Evolutionary conservation across 2,329 filamentous ascomycete species (phyloP).

Genomic region (Calonectria pseudoreteaudii): DNA sequence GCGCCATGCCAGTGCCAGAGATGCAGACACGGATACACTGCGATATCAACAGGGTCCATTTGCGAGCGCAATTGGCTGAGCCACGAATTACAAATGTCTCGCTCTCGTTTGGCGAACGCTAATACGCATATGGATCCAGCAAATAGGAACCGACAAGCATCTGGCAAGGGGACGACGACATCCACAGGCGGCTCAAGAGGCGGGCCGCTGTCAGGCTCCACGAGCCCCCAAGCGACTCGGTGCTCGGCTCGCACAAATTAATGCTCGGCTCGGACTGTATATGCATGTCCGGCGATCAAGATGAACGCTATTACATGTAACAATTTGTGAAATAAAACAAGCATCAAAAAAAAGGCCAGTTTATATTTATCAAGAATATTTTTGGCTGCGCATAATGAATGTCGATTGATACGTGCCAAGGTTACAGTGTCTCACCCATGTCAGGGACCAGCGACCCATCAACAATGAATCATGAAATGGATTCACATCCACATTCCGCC

Average conservation of each 20-base stretch:
- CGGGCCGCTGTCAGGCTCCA: slow-evolving; percentile 19
- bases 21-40: neutral
- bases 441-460: slow-evolving; percentile 12
- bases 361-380: neutral
- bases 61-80: neutral
- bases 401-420: slow-evolving; percentile 7
- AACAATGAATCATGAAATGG: slow-evolving; percentile 3
- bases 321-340: neutral
- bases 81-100: slow-evolving; percentile 24
- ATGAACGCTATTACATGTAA: neutral
- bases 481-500: slow-evolving; percentile 8
- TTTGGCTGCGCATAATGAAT: slow-evolving; percentile 1
- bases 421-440: slow-evolving; percentile 4
- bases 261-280: slow-evolving; percentile 19
- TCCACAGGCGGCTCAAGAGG: slow-evolving; percentile 34
- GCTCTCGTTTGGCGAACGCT: slow-evolving; percentile 10
- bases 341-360: neutral
- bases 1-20: neutral
- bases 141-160: slow-evolving; percentile 21
- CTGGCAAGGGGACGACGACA: slow-evolving; percentile 14
- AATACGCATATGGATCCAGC: slow-evolving; percentile 18
- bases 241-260: slow-evolving; percentile 20
- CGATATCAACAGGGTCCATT: slow-evolving; percentile 11
- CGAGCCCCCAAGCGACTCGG: neutral
- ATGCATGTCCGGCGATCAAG: slow-evolving; percentile 1